Percentiles rank a stretch among this genome's conserved stretches.
Conservation (phyloP, 148 eudicot genomes). For the Amaranthus hypochondriacus region DNA sequence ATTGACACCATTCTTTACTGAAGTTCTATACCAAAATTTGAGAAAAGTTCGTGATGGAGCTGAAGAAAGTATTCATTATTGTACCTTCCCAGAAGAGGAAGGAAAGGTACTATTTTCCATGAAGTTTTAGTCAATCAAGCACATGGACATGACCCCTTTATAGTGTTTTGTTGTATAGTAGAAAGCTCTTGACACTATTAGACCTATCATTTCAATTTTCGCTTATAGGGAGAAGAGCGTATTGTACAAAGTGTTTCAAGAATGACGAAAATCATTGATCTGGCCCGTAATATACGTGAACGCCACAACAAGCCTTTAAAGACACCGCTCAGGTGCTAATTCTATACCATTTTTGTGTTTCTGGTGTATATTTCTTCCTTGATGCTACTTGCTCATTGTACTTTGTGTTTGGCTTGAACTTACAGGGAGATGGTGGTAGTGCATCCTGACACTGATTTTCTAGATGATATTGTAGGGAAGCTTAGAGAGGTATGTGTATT, state of each 20-base stretch:
- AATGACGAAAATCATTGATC: constrained; percentile 89
- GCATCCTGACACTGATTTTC: constrained; percentile 84
- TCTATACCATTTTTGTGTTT: background rate
- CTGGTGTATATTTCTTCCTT: background rate
- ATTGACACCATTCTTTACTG: constrained; percentile 92
- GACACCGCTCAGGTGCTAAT: constrained; percentile 69
- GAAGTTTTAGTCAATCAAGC: background rate
- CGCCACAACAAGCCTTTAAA: constrained; percentile 94
- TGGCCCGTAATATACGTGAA: constrained; percentile 91
- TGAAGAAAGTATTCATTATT: constrained; percentile 89
- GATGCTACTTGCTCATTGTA: constrained; percentile 10
- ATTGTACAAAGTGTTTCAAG: constrained; percentile 95
- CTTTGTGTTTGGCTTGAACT: constrained; percentile 11
- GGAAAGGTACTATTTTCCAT: constrained; percentile 52
- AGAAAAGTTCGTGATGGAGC: constrained; percentile 59
- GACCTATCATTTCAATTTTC: background rate
- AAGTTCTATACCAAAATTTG: constrained; percentile 84
- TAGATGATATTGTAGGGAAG: constrained; percentile 80
- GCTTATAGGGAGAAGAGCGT: constrained; percentile 65
- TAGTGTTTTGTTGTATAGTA: background rate
- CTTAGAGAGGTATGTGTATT: constrained; percentile 60
- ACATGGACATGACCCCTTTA: background rate
- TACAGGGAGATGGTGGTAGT: constrained; percentile 95
- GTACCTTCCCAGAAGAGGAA: constrained; percentile 77
- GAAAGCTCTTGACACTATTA: constrained; percentile 1